Conservation (phyloP, 805 yeast genomes). For the Naumovozyma castellii region DNA sequence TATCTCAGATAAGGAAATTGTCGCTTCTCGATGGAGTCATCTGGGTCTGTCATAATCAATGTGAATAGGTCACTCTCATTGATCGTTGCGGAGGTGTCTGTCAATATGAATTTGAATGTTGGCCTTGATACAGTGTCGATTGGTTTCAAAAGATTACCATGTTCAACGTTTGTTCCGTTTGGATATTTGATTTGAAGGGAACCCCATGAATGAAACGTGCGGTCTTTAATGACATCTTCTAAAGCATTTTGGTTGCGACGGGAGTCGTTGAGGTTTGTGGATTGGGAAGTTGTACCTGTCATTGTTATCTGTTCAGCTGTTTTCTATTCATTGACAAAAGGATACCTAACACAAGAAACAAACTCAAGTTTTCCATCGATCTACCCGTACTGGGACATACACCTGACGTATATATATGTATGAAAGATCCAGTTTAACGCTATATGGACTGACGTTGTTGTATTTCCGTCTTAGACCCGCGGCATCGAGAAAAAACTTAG, state of each 20-base stretch:
- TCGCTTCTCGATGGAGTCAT: conserved; percentile 81
- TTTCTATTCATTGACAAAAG: conserved; percentile 8
- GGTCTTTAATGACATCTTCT: conserved; percentile 18
- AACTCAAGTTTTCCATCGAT: no score
- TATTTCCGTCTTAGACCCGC: background rate
- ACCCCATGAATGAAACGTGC: conserved; percentile 13
- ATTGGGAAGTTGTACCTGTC: conserved; percentile 1
- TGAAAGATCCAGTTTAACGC: no score
- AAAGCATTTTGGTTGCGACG: conserved; percentile 20
- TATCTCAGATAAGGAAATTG: conserved; percentile 80
- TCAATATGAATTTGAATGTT: conserved; percentile 40
- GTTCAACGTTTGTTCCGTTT: conserved; percentile 39
- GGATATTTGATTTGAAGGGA: conserved; percentile 21
- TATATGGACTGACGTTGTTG: no score
- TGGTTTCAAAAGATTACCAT: conserved; percentile 65
- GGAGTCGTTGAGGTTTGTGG: conserved; percentile 18
- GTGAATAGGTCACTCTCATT: conserved; percentile 44
- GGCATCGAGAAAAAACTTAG: background rate
- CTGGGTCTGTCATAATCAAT: conserved; percentile 81
- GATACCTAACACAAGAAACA: no score
- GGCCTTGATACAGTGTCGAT: conserved; percentile 62
- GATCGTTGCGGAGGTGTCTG: conserved; percentile 35
- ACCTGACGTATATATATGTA: no score
- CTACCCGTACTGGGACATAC: no score
- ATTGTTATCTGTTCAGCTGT: background rate